A percentile compares a stretch with the other conserved stretches of the same genome.
These are phyloP conservation scores for Eucalyptus grandis DNA, from an alignment of 345 rosid genomes.

Conservation along the genomic window DNA sequence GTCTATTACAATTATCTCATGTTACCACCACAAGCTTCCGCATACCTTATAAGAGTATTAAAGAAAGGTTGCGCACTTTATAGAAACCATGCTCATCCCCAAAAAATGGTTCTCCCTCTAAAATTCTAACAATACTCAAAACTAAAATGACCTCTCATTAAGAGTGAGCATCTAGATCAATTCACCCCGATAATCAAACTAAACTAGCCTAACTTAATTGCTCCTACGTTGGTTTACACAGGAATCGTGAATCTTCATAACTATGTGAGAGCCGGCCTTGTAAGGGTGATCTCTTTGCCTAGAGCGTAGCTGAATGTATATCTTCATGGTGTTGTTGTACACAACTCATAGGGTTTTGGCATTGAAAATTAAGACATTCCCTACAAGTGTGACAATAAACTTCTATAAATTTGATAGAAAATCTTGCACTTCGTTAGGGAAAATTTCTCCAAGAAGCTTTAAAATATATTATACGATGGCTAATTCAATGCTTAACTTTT, in stretches of 20 bases:
- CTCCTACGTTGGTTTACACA: neutral
- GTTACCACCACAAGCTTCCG: too few relatives aligned
- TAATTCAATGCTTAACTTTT: neutral
- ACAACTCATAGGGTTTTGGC: neutral
- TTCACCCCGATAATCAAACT: too few relatives aligned
- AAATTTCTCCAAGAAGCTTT: neutral
- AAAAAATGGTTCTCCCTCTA: too few relatives aligned
- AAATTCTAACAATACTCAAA: too few relatives aligned
- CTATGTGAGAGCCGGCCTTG: neutral
- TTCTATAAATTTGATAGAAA: neutral
- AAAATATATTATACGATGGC: neutral
- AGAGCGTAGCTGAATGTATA: neutral
- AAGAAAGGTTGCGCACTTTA: too few relatives aligned
- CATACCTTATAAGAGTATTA: too few relatives aligned
- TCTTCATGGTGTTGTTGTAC: neutral
- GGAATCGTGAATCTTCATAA: neutral
- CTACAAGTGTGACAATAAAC: neutral
- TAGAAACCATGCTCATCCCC: too few relatives aligned
- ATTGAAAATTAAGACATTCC: neutral
- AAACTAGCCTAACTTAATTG: too few relatives aligned
- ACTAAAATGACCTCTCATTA: too few relatives aligned
- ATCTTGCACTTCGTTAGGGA: neutral
- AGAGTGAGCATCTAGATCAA: too few relatives aligned
- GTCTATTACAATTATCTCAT: too few relatives aligned
- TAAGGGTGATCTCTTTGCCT: neutral